Evolutionary conservation across 345 rosid species (phyloP), one percentile per base, ranked within the genome.

Genomic region (Camelina neglecta): DNA sequence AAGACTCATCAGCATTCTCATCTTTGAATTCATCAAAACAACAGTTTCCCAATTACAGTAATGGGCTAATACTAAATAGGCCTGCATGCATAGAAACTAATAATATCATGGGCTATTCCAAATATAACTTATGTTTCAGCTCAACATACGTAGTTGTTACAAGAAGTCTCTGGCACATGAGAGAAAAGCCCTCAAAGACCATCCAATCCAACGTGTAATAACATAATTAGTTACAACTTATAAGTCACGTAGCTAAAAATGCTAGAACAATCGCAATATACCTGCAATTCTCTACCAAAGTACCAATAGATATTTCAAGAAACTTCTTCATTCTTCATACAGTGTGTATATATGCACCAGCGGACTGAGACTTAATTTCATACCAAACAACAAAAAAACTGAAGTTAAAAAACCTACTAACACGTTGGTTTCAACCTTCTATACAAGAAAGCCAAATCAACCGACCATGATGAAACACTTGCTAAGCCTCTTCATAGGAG

Each of bases 181-280:
- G 38, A 65, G 82, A 78, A 29, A 29, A 75, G 50, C 61, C 8
- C 65, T 70, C 24, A 16, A 68, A 75, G 74, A 45, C 26, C 50
- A 69, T 35, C 33, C 7, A 1, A 71, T 39, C 41, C 41, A 11
- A 78, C 81, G 80, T 64, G 80, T 71, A 45, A 56, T 8, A 64
- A 12, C 33, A 64, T 56, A 6, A 71, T 77, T 56, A 48, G 39
- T 64, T 1, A 35, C 38, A 6, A 35, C 31, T 29, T 2, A 10
- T 26, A 53, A 11, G 18, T 31, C 20, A 38, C 53, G 6, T 3
- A 38, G 26, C 23, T 38, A 50, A 60, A 60, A 20, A 71, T 45
- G 57, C 86, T 78, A 72, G 86, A 84, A 84, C 39, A 59, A 81
- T 81, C 86, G 0, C 48, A 73, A 39, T 45, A 57, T 31, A 42